Evolutionary conservation across 2,329 filamentous ascomycete genomes (phyloP), one percentile per base, ranked within the genome.

Genomic region (Neofusicoccum ribis): DNA sequence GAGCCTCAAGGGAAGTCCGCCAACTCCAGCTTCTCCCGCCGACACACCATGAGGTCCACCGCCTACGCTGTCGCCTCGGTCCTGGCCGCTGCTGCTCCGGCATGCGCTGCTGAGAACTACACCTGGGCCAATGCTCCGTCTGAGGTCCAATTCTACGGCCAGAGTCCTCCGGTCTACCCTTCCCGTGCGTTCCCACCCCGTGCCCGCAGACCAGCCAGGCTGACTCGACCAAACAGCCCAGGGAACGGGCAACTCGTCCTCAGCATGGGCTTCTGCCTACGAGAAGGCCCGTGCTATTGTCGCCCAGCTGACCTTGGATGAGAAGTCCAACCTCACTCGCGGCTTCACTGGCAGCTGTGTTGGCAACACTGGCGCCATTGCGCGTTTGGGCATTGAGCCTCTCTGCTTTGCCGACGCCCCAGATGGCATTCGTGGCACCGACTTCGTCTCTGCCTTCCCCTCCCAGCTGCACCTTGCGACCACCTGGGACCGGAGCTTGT

Each of bases 301-400:
- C 14, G 72, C 73, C 0, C 72, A 78, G 46, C 69, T 82, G 56
- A 80, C 78, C 1, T 68, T 77, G 6, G 76, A 79, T 39, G 80
- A 82, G 66, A 81, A 82, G 64, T 72, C 77, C 5, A 80, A 79
- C 66, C 70, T 76, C 39, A 77, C 78, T 3, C 74, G 75, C 41
- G 77, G 77, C 56, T 70, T 70, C 23, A 67, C 69, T 12, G 73
- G 74, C 5, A 65, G 61, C 6, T 78, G 77, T 47, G 72, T 75
- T 23, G 77, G 77, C 12, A 73, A 77, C 66, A 75, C 74, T 20
- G 75, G 75, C 54, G 71, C 71, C 51, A 74, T 79, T 20, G 70
- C 74, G 20, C 72, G 77, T 31, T 69, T 80, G 6, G 71, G 74
- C 4, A 76, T 78, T 43, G 76, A 74, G 5, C 73, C 74, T 20